These are phyloP conservation scores for Rutidosis leptorrhynchoides DNA, from an alignment of 129 eudicot species.

Conservation along the genomic window DNA sequence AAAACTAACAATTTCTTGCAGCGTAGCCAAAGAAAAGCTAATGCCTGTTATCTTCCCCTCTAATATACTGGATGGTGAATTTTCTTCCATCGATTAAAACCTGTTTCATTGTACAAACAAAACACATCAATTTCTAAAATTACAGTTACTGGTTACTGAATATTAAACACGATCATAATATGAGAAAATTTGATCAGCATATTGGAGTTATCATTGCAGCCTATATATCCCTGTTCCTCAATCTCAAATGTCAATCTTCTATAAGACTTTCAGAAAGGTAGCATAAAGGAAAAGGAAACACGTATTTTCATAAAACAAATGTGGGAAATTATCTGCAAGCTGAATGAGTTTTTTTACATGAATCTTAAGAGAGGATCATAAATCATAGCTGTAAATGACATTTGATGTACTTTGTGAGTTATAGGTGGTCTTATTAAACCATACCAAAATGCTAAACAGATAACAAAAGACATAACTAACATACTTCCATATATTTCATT, in stretches of 20 bases:
- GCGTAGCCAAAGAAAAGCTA: constrained; percentile 69
- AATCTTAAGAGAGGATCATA: constrained; percentile 7
- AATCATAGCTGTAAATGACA: constrained; percentile 1
- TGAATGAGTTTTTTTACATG: neutral
- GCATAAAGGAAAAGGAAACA: neutral
- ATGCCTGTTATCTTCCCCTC: constrained; percentile 72
- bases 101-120: constrained; percentile 19
- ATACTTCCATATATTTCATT: neutral
- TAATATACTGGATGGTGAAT: constrained; percentile 36
- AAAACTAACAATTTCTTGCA: constrained; percentile 76
- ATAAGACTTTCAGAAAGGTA: constrained; percentile 1
- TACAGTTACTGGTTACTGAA: neutral
- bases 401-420: neutral
- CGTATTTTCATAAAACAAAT: neutral
- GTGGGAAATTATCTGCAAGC: neutral
- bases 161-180: neutral
- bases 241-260: neutral
- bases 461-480: neutral
- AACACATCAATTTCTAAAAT: constrained; percentile 4
- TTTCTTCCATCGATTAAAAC: constrained; percentile 56
- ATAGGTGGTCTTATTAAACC: neutral
- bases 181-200: neutral
- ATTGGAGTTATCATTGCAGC: too few relatives aligned
- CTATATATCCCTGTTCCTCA: too few relatives aligned
- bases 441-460: neutral